Evolutionary conservation across 352 stramenopile genomes (phyloP).

Genomic region (Pythium dissotocum): DNA sequence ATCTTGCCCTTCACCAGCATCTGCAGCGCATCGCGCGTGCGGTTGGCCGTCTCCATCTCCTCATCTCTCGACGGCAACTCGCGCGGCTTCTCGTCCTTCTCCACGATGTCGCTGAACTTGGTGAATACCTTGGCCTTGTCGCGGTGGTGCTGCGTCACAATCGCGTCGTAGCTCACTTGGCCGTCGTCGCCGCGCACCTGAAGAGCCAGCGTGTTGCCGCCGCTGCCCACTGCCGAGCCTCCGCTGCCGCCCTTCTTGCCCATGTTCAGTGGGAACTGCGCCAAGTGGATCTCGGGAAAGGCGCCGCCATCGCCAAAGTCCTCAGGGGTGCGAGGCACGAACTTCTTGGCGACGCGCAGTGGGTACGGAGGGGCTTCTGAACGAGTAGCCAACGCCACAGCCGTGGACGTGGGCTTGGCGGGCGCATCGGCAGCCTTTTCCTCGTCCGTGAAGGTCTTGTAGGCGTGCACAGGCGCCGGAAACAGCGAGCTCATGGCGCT

Average conservation of each 20-base stretch:
- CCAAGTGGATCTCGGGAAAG: conserved; percentile 98
- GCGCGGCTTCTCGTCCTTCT: conserved; percentile 81
- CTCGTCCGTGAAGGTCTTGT: conserved; percentile 65
- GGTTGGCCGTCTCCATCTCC: conserved; percentile 65
- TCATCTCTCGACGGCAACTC: conserved; percentile 56
- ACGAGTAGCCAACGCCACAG: not conserved
- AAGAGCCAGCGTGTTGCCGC: conserved; percentile 81
- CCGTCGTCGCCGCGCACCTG: conserved; percentile 93
- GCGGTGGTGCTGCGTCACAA: conserved; percentile 96
- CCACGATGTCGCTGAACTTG: conserved; percentile 91
- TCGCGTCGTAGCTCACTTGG: conserved; percentile 92
- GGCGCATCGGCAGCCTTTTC: not conserved
- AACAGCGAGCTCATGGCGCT: conserved; percentile 69
- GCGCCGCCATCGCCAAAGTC: conserved; percentile 98
- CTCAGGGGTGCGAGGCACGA: conserved; percentile 55
- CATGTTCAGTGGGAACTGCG: conserved; percentile 97
- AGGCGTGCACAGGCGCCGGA: conserved; percentile 69
- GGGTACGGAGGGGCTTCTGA: conserved; percentile 53
- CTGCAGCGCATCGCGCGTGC: conserved; percentile 88
- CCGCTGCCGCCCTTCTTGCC: conserved; percentile 82
- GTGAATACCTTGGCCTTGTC: conserved; percentile 95
- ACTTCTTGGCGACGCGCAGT: conserved; percentile 49
- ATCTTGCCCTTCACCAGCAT: conserved; percentile 92
- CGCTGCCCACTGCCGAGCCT: not conserved
- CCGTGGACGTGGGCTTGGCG: conserved; percentile 4